Conservation (phyloP, 495 filamentous ascomycete genomes). For the Penicillium ochrochloron region DNA sequence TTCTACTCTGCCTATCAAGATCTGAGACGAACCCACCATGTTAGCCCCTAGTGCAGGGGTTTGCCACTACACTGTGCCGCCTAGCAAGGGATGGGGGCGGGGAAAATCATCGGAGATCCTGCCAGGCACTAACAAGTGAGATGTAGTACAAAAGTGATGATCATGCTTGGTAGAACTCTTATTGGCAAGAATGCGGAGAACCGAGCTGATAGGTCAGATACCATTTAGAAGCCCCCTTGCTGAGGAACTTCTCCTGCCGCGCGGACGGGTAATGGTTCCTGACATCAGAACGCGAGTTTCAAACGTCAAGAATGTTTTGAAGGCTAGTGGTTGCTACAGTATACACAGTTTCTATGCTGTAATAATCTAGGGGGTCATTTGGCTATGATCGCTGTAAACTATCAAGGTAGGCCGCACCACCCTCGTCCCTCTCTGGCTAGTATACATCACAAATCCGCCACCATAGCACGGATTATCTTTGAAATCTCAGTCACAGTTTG, state of each 20-base stretch:
- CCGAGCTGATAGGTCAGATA: constrained; percentile 6
- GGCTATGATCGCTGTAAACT: constrained; percentile 7
- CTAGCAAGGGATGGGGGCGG: constrained; percentile 8
- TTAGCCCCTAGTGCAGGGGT: constrained; percentile 9
- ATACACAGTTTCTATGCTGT: neutral
- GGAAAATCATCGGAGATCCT: constrained; percentile 4
- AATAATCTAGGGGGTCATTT: constrained; percentile 2
- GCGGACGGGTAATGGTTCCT: constrained; percentile 4
- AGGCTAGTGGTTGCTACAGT: neutral
- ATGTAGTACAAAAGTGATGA: neutral
- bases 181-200: neutral
- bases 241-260: neutral
- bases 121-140: constrained; percentile 3
- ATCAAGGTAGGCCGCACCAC: constrained; percentile 28
- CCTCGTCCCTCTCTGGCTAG: neutral
- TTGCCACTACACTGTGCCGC: constrained; percentile 1
- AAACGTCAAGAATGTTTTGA: neutral
- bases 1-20: constrained; percentile 1
- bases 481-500: constrained; percentile 38
- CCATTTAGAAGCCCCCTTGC: constrained; percentile 1
- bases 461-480: constrained; percentile 11
- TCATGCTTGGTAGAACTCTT: neutral
- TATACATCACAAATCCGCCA: constrained; percentile 3
- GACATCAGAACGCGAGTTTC: constrained; percentile 5
- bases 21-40: constrained; percentile 3